These are phyloP conservation scores for Trebouxiophyceae sp. DNA, from an alignment of 163 green algal genomes.

Conservation along the genomic window DNA sequence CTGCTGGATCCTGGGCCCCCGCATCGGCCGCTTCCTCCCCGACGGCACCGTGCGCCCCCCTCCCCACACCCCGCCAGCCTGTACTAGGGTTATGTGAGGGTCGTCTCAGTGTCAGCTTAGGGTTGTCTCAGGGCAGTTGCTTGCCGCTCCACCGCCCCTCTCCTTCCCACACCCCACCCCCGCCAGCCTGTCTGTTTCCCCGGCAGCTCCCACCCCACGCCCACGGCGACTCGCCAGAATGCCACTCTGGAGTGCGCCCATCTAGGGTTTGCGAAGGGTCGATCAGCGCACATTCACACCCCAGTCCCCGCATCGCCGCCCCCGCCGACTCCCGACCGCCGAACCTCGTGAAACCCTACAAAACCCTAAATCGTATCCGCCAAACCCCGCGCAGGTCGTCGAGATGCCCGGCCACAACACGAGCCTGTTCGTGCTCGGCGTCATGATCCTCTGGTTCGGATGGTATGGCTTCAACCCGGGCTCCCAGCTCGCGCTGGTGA, in stretches of 20 bases:
- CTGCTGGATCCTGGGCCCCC: slow-evolving; percentile 29
- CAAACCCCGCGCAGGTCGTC: slow-evolving; percentile 24
- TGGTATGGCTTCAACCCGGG: slow-evolving; percentile 97
- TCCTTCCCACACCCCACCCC: no score
- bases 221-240: no score
- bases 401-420: slow-evolving; percentile 39
- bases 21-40: slow-evolving; percentile 32
- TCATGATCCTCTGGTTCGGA: slow-evolving; percentile 89
- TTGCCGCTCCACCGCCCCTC: not conserved
- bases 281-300: no score
- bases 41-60: slow-evolving; percentile 24
- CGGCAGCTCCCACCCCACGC: no score
- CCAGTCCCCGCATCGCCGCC: no score
- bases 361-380: no score
- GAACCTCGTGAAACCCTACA: no score
- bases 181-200: no score
- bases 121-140: not conserved
- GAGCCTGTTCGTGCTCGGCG: slow-evolving; percentile 75
- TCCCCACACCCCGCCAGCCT: not conserved
- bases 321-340: no score
- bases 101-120: not conserved
- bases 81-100: not conserved
- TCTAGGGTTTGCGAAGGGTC: no score
- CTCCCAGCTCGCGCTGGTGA: slow-evolving; percentile 34
- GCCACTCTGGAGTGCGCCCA: no score